These are phyloP conservation scores for Aspergillus fumigatus DNA, from an alignment of 2,329 filamentous ascomycete species.

Conservation along the genomic window DNA sequence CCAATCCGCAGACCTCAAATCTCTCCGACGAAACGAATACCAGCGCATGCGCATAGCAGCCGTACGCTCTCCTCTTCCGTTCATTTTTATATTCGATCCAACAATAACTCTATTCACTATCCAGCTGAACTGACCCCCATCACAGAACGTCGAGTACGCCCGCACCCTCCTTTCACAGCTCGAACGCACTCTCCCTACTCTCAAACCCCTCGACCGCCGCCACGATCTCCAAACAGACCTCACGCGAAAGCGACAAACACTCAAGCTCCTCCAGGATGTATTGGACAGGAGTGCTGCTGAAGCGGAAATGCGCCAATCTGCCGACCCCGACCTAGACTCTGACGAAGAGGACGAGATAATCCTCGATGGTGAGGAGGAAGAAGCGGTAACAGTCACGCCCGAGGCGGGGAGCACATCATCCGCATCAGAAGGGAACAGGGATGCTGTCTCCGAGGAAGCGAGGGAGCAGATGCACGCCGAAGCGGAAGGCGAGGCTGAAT, in stretches of 20 bases:
- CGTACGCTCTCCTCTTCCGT: slow-evolving; percentile 23
- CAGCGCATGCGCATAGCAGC: slow-evolving; percentile 40
- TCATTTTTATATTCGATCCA: neutral
- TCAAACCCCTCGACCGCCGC: slow-evolving; percentile 37
- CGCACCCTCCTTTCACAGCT: slow-evolving; percentile 38
- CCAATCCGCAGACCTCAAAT: slow-evolving; percentile 31
- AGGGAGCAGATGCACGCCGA: slow-evolving; percentile 12
- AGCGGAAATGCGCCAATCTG: slow-evolving; percentile 12
- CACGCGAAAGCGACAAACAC: slow-evolving; percentile 31
- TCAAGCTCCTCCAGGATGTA: slow-evolving; percentile 29
- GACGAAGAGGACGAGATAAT: slow-evolving; percentile 22
- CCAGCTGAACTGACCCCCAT: neutral
- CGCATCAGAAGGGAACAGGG: slow-evolving; percentile 4
- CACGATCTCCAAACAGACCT: slow-evolving; percentile 39
- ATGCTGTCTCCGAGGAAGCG: slow-evolving; percentile 8
- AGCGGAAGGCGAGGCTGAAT: slow-evolving; percentile 11
- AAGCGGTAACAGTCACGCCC: slow-evolving; percentile 14
- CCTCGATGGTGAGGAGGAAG: slow-evolving; percentile 8
- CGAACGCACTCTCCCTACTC: slow-evolving; percentile 36
- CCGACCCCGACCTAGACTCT: slow-evolving; percentile 6
- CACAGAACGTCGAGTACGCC: slow-evolving; percentile 44
- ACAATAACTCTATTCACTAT: neutral
- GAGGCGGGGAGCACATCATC: slow-evolving; percentile 11
- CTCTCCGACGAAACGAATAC: slow-evolving; percentile 36
- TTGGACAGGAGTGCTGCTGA: slow-evolving; percentile 30